phyloP scores from a whole-genome alignment of 192 early-diverging fungal genomes.

The Coemansia sp. region DNA sequence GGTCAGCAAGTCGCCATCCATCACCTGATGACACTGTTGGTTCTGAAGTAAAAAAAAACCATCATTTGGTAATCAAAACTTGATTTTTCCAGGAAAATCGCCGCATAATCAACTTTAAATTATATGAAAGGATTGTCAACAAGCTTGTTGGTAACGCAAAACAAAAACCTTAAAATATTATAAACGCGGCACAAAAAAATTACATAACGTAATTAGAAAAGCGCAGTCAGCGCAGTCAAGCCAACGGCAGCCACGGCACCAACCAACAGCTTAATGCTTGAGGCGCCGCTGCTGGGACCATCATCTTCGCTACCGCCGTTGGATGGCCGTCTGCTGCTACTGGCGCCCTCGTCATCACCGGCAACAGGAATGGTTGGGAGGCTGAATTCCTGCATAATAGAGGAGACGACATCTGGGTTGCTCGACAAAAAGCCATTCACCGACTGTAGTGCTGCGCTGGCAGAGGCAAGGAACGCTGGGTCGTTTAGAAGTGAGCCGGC shows the following conservation, averaged over 20 bases:
- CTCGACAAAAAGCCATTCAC: constrained; percentile 6
- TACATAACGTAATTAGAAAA: not conserved
- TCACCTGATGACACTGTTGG: too few relatives aligned
- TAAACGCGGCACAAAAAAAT: not conserved
- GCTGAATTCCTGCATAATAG: not conserved
- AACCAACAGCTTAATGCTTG: not conserved
- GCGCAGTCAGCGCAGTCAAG: not conserved
- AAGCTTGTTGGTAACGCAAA: not conserved
- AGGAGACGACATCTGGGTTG: constrained; percentile 3
- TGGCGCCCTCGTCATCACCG: not conserved
- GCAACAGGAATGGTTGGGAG: constrained; percentile 1
- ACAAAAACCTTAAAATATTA: not conserved
- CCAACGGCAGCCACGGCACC: constrained; percentile 1
- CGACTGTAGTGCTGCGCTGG: constrained; percentile 10
- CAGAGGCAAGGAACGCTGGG: constrained; percentile 17
- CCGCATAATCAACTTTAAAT: too few relatives aligned
- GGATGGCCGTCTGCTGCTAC: not conserved
- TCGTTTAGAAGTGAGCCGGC: constrained; percentile 5
- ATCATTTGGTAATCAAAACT: too few relatives aligned
- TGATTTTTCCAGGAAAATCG: too few relatives aligned
- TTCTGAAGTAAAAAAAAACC: too few relatives aligned
- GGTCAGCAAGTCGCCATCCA: too few relatives aligned
- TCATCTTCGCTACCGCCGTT: too few relatives aligned
- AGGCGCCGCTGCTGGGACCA: not conserved
- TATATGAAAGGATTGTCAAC: too few relatives aligned